Evolutionary conservation across 2,329 filamentous ascomycete genomes (phyloP).

Genomic region (Alternaria triticina): DNA sequence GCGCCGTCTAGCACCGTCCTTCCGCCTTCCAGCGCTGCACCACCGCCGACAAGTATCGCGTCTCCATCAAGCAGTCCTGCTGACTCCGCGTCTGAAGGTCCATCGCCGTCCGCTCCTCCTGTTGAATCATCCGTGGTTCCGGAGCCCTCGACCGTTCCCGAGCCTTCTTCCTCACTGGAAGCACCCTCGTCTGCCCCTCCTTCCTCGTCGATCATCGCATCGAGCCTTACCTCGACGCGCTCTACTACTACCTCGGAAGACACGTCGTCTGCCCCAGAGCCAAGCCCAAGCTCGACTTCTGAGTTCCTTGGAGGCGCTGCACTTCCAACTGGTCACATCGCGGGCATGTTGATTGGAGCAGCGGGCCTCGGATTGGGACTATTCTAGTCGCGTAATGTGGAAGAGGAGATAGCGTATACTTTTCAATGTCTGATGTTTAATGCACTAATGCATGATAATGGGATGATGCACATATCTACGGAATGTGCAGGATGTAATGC

Average conservation of each 20-base stretch:
- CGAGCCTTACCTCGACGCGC: constrained; percentile 16
- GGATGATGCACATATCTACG: neutral
- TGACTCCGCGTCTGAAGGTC: constrained; percentile 30
- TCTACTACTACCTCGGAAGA: constrained; percentile 10
- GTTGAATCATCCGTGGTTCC: neutral
- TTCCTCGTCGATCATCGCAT: neutral
- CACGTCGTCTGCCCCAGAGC: constrained; percentile 4
- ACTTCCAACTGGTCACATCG: constrained; percentile 19
- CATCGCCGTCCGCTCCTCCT: constrained; percentile 3
- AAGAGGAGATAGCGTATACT: neutral
- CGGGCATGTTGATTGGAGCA: constrained; percentile 31
- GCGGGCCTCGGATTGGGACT: constrained; percentile 33
- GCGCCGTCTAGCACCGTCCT: constrained; percentile 15
- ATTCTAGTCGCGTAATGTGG: constrained; percentile 12
- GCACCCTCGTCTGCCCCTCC: neutral
- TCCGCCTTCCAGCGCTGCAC: constrained; percentile 3
- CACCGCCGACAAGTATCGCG: constrained; percentile 11
- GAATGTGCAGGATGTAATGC: constrained; percentile 6
- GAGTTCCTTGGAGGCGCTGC: constrained; percentile 27
- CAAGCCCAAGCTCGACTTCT: constrained; percentile 9
- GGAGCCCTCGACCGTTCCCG: neutral
- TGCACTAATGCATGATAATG: neutral
- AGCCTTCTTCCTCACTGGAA: neutral
- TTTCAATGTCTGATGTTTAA: constrained; percentile 8
- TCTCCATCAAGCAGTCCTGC: constrained; percentile 27